Conservation (phyloP, 2,329 filamentous ascomycete genomes). For the Colletotrichum filicis region DNA sequence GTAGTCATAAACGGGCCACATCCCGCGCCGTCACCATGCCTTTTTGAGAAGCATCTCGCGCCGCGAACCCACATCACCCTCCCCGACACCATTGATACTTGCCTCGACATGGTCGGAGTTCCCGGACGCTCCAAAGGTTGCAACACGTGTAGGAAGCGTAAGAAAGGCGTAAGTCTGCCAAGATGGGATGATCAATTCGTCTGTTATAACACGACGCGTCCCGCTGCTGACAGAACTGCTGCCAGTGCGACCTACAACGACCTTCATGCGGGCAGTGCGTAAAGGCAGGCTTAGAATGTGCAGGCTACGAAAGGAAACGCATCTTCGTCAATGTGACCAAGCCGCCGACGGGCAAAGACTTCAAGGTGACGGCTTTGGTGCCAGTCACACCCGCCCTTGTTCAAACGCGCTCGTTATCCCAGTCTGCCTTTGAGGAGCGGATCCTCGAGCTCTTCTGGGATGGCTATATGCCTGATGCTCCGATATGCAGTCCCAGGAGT, state of each 20-base stretch:
- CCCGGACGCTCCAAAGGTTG: conserved; percentile 38
- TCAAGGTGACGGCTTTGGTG: background rate
- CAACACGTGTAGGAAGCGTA: conserved; percentile 36
- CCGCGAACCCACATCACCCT: background rate
- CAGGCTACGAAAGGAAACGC: conserved; percentile 34
- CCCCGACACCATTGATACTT: background rate
- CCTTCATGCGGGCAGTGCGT: conserved; percentile 36
- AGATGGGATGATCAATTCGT: background rate
- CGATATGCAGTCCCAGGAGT: background rate
- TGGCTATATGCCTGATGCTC: conserved; percentile 31
- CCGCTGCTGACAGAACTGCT: background rate
- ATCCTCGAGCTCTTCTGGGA: conserved; percentile 36
- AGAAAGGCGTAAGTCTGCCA: conserved; percentile 36
- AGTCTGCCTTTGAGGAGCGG: conserved; percentile 32
- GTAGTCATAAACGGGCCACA: background rate
- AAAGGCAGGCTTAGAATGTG: conserved; percentile 33
- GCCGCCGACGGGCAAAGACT: background rate
- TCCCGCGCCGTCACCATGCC: conserved; percentile 3
- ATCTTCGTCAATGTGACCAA: conserved; percentile 36
- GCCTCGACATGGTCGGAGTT: conserved; percentile 34
- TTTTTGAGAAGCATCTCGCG: conserved; percentile 21
- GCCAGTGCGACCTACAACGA: conserved; percentile 36
- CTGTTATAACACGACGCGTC: background rate
- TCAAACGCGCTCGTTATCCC: conserved; percentile 12
- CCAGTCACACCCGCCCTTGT: background rate